Percentiles rank a stretch among this genome's conserved stretches.
Evolutionary conservation across 768 basidiomycete species (phyloP).

Genomic region (Serendipita sp.): DNA sequence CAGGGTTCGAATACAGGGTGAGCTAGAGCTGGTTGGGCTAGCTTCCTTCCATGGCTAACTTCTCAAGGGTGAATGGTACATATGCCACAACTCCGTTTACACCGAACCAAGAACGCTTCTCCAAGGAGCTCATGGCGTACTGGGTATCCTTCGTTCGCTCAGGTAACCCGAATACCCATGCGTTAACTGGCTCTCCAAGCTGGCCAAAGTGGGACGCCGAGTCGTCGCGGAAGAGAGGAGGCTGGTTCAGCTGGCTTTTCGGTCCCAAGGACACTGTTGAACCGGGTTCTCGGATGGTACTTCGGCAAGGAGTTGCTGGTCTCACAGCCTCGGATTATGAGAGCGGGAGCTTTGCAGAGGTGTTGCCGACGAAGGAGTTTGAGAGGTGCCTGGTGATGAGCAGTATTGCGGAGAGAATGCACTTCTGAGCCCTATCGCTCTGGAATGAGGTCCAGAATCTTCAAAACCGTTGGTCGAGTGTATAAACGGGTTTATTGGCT

Average conservation of each 20-base stretch:
- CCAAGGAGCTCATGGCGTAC: conserved; percentile 2
- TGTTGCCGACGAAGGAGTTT: neutral
- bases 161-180: conserved; percentile 38
- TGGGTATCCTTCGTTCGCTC: conserved; percentile 42
- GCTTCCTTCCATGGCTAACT: neutral
- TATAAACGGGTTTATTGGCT: too few relatives aligned
- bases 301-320: neutral
- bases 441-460: too few relatives aligned
- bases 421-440: too few relatives aligned
- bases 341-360: neutral
- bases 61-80: neutral
- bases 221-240: neutral
- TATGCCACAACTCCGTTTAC: conserved; percentile 9
- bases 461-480: too few relatives aligned
- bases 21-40: conserved; percentile 5
- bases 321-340: neutral
- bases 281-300: neutral
- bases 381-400: neutral
- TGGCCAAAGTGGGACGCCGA: conserved; percentile 22
- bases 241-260: neutral
- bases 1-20: conserved; percentile 44
- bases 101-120: conserved; percentile 23
- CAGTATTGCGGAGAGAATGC: neutral
- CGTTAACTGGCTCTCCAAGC: conserved; percentile 32
- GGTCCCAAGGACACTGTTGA: neutral